Evolutionary conservation across 2,329 filamentous ascomycete species (phyloP).

Genomic region (Arthrobotrys musiformis): DNA sequence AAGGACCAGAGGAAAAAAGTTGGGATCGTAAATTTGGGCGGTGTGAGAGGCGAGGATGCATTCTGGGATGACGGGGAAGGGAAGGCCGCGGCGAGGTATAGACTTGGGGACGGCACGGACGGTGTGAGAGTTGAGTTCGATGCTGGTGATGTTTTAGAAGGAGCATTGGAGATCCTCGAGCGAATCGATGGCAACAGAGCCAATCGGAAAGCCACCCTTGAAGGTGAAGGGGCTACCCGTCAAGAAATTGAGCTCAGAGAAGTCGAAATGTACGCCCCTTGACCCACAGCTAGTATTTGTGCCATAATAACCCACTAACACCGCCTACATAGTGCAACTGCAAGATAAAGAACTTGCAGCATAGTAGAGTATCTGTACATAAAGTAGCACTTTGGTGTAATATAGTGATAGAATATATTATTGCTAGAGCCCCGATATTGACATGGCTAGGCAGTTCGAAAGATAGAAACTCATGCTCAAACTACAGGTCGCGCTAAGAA

Average conservation of each 20-base stretch:
- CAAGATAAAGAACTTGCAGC: not conserved
- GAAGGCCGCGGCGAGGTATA: constrained; percentile 53
- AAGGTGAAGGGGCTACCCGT: not conserved
- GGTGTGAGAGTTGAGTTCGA: constrained; percentile 57
- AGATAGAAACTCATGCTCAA: not conserved
- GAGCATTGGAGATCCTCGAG: constrained; percentile 7
- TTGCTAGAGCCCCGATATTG: not conserved
- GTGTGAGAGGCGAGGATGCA: constrained; percentile 83
- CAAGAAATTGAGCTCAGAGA: constrained; percentile 18
- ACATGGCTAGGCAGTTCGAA: not conserved
- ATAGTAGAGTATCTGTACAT: not conserved
- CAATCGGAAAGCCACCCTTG: not conserved
- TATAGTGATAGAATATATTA: constrained; percentile 1
- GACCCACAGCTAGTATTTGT: not conserved
- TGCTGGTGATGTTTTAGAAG: constrained; percentile 29
- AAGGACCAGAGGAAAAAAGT: constrained; percentile 85
- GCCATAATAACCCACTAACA: not conserved
- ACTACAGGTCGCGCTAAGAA: not conserved
- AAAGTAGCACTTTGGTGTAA: not conserved
- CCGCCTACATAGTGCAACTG: not conserved
- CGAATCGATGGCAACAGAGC: constrained; percentile 4
- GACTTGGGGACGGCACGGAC: constrained; percentile 57
- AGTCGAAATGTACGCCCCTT: constrained; percentile 46
- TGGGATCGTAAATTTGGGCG: constrained; percentile 87
- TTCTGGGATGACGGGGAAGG: constrained; percentile 65